phyloP scores from a whole-genome alignment of 1,139 yeast species.

The Zygosaccharomyces sapae region DNA sequence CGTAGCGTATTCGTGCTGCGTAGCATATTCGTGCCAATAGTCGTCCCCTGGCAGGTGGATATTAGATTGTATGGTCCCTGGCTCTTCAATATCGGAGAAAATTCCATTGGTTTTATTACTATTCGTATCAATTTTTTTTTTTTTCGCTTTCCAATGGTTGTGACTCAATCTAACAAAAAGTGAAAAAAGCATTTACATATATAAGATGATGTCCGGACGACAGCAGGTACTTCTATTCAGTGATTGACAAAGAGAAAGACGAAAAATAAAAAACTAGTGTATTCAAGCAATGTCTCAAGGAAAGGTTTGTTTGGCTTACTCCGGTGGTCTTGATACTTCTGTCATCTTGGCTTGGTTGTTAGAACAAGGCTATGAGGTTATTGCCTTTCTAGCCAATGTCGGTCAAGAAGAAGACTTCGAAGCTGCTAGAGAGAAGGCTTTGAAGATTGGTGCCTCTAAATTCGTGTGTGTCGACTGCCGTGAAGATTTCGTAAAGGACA shows the following conservation, averaged over 20 bases:
- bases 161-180: too few species aligned
- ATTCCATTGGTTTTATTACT: too few species aligned
- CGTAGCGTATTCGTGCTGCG: too few species aligned
- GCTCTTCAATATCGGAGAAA: too few species aligned
- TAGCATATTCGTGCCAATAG: too few species aligned
- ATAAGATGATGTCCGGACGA: too few species aligned
- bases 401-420: slow-evolving; percentile 99
- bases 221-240: background rate
- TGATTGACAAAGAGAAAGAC: background rate
- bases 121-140: too few species aligned
- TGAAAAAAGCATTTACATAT: too few species aligned
- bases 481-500: slow-evolving; percentile 88
- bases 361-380: slow-evolving; percentile 96
- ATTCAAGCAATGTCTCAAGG: slow-evolving; percentile 73
- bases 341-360: slow-evolving; percentile 96
- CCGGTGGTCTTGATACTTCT: slow-evolving; percentile 98
- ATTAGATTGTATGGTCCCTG: too few species aligned
- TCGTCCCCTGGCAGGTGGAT: too few species aligned
- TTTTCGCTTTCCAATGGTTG: too few species aligned
- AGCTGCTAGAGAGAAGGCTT: slow-evolving; percentile 94
- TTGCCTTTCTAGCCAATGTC: slow-evolving; percentile 95
- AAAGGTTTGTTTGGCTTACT: slow-evolving; percentile 97
- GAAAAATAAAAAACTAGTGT: background rate
- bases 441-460: slow-evolving; percentile 95
- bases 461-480: slow-evolving; percentile 92